Evolutionary conservation across 805 yeast species (phyloP).

Genomic region (Candida chilensis): DNA sequence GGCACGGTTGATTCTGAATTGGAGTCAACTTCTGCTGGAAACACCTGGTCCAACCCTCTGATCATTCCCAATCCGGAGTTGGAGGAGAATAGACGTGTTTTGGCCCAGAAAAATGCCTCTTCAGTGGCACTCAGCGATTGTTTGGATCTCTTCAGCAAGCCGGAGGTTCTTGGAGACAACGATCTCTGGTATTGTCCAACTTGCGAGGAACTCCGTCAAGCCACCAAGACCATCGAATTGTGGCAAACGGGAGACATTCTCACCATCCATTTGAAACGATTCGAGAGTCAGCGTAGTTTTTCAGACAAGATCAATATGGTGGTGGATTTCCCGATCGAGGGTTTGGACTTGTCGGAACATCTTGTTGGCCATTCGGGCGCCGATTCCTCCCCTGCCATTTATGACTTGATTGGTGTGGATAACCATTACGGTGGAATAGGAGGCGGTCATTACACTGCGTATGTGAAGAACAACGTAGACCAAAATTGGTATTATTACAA

Average conservation of each 20-base stretch:
- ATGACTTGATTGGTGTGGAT: conserved; percentile 88
- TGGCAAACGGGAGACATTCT: conserved; percentile 94
- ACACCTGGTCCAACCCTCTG: conserved; percentile 48
- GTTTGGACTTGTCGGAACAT: conserved; percentile 62
- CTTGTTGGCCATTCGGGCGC: conserved; percentile 27
- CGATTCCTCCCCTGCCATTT: too few species aligned
- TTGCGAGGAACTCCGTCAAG: conserved; percentile 84
- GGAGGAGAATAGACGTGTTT: conserved; percentile 29
- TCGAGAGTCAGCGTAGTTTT: conserved; percentile 74
- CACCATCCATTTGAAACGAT: conserved; percentile 83
- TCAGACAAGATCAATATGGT: conserved; percentile 84
- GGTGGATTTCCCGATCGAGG: conserved; percentile 82
- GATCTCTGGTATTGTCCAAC: conserved; percentile 92
- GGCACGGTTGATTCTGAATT: too few species aligned
- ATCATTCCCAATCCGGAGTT: conserved; percentile 44
- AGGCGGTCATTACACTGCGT: conserved; percentile 96
- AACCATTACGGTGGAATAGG: conserved; percentile 95
- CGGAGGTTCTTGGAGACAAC: conserved; percentile 80
- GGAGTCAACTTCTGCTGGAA: too few species aligned
- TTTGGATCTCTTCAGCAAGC: conserved; percentile 59
- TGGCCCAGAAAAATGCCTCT: conserved; percentile 33
- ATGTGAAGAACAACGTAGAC: conserved; percentile 71
- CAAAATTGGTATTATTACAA: conserved; percentile 83
- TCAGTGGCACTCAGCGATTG: conserved; percentile 57
- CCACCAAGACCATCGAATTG: conserved; percentile 81